These are phyloP conservation scores for Chamaecrista fasciculata DNA, from an alignment of 306 rosid genomes.

Conservation along the genomic window DNA sequence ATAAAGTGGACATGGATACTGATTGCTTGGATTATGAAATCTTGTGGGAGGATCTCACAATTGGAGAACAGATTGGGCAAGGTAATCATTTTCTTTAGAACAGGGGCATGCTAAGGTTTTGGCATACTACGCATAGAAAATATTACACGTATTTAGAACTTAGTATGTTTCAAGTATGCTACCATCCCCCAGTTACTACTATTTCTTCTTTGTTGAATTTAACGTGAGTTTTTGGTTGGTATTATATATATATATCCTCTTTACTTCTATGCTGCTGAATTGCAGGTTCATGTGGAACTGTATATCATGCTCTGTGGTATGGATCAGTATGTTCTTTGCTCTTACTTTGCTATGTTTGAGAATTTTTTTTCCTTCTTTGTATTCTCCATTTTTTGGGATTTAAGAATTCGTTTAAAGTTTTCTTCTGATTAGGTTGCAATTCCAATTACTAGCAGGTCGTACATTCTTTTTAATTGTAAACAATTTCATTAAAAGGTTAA, in stretches of 20 bases:
- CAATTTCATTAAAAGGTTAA: not conserved
- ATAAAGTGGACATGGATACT: slow-evolving; percentile 71
- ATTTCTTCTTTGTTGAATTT: not conserved
- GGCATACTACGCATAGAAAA: too few relatives aligned
- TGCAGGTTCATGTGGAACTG: slow-evolving; percentile 99
- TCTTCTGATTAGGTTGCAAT: slow-evolving; percentile 21
- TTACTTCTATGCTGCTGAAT: slow-evolving; percentile 36
- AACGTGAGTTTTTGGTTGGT: slow-evolving; percentile 11
- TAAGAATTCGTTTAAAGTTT: not conserved
- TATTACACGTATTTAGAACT: not conserved
- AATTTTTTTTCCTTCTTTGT: not conserved
- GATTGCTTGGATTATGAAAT: slow-evolving; percentile 96
- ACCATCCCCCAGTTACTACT: too few relatives aligned
- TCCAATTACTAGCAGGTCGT: slow-evolving; percentile 25
- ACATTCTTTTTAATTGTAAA: slow-evolving; percentile 23
- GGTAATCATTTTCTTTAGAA: slow-evolving; percentile 48
- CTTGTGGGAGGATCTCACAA: slow-evolving; percentile 91
- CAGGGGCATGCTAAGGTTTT: slow-evolving; percentile 17
- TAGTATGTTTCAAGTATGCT: not conserved
- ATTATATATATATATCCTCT: slow-evolving; percentile 26
- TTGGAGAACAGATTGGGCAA: slow-evolving; percentile 96
- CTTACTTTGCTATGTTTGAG: slow-evolving; percentile 31
- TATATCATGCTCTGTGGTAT: slow-evolving; percentile 96
- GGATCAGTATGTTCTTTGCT: slow-evolving; percentile 95
- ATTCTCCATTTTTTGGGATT: slow-evolving; percentile 2